Evolutionary conservation across 2,329 filamentous ascomycete genomes (phyloP), one percentile per base, ranked within the genome.

Genomic region (Incumbomyces delicatus): DNA sequence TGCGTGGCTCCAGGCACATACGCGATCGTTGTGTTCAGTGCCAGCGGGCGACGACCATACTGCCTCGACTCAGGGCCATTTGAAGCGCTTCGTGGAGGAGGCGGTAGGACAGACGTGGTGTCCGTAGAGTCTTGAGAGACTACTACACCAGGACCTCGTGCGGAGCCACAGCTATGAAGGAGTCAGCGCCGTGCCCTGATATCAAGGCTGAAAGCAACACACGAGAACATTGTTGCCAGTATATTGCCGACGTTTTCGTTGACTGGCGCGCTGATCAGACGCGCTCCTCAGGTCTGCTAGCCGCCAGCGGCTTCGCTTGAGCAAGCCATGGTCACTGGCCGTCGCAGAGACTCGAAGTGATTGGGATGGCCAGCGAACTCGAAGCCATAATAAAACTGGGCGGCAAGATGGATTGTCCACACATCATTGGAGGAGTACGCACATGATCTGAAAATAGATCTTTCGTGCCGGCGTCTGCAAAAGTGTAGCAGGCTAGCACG

Each of bases 11-110:
- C 38, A 66, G 65, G 55, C 60, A 55, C 46, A 59, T 61, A 50
- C 53, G 62, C 47, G 67, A 60, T 43, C 62, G 59, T 48, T 36
- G 68, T 69, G 32, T 64, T 69, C 53, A 71, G 56, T 49, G 66
- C 66, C 33, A 54, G 41, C 41, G 49, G 41, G 51, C 42, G 53
- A 46, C 62, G 65, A 47, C 61, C 62, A 55, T 57, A 20, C 30
- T 27, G 32, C 30, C 42, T 45, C 22, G 34, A 31, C 31, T 37
- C 22, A 38, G 42, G 42, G 14, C 42, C 58, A 47, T 57, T 50
- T 48, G 50, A 54, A 44, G 53, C 52, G 50, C 59, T 57, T 51
- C 61, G 47, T 36, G 54, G 48, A 36, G 44, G 57, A 47, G 51
- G 57, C 46, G 51, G 48, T 33, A 50, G 45, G 20, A 46, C 49